These are phyloP conservation scores for Thermothielavioides terrestris DNA, from an alignment of 495 filamentous ascomycete genomes.

Conservation along the genomic window DNA sequence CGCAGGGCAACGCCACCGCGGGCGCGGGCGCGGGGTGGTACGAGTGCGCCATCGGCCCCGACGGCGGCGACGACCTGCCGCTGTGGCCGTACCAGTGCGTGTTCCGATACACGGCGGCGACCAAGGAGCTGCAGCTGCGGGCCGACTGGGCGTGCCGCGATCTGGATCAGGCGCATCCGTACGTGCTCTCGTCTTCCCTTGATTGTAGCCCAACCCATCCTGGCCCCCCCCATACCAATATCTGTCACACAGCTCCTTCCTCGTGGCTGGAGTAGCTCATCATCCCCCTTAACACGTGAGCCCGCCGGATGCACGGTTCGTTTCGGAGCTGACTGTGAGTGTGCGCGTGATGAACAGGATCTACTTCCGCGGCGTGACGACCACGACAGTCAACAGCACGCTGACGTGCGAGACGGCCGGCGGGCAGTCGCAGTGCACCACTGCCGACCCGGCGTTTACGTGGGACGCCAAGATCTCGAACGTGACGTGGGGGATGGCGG, in stretches of 20 bases:
- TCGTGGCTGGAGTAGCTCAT: no score
- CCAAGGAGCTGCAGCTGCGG: slow-evolving; percentile 13
- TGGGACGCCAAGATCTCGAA: slow-evolving; percentile 6
- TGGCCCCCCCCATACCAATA: background rate
- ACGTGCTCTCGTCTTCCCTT: slow-evolving; percentile 5
- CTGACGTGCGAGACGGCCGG: slow-evolving; percentile 4
- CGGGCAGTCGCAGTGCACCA: slow-evolving; percentile 1
- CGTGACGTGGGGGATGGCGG: slow-evolving; percentile 11
- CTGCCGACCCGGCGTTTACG: slow-evolving; percentile 3
- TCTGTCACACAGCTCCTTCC: no score
- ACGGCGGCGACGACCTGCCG: slow-evolving; percentile 12
- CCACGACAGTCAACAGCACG: slow-evolving; percentile 10
- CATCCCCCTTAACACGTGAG: no score
- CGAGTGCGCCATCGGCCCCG: slow-evolving; percentile 11
- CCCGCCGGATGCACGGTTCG: no score
- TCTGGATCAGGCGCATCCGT: slow-evolving; percentile 21
- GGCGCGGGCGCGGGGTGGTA: slow-evolving; percentile 12
- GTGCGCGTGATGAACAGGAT: slow-evolving; percentile 6
- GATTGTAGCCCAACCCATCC: background rate
- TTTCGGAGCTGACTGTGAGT: background rate
- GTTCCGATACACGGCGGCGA: slow-evolving; percentile 11
- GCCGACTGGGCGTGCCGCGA: slow-evolving; percentile 25
- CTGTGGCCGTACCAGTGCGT: slow-evolving; percentile 20
- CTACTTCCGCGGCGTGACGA: slow-evolving; percentile 18
- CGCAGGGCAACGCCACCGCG: background rate